Conservation (phyloP, 176 grass and related monocot genomes). For the Triticum urartu region DNA sequence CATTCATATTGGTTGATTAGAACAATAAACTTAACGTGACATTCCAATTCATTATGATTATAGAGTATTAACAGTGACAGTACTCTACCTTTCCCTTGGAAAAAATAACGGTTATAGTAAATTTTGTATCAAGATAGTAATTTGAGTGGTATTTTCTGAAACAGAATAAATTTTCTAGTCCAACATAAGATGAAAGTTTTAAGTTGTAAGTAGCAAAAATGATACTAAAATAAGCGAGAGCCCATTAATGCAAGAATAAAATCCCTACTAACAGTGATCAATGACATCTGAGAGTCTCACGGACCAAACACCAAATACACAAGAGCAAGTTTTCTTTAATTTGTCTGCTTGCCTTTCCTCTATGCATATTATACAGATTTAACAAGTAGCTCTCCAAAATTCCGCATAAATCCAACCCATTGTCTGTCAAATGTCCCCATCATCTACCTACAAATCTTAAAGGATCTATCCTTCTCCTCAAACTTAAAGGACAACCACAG, state of each 20-base stretch:
- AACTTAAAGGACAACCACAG: constrained; percentile 9
- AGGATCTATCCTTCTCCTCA: constrained; percentile 4
- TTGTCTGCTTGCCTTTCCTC: not conserved
- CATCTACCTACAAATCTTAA: constrained; percentile 17
- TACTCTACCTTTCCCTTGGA: not conserved
- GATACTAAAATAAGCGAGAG: not conserved
- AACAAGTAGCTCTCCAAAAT: constrained; percentile 3
- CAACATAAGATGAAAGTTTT: not conserved
- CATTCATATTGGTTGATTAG: constrained; percentile 1
- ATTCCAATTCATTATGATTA: not conserved
- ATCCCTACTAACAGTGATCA: not conserved
- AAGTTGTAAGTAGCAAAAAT: not conserved
- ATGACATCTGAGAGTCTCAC: not conserved
- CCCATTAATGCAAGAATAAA: not conserved
- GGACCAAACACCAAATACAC: not conserved
- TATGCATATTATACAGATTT: not conserved
- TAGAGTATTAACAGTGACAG: not conserved
- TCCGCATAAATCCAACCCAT: not conserved
- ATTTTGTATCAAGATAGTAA: not conserved
- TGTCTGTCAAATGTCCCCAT: constrained; percentile 11
- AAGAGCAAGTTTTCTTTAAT: not conserved
- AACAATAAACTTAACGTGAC: not conserved
- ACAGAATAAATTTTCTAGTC: not conserved
- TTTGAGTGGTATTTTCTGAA: not conserved
- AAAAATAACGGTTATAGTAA: not conserved